These are phyloP conservation scores for Pseudopyrenochaeta lycopersici DNA, from an alignment of 2,329 filamentous ascomycete species.

Conservation along the genomic window DNA sequence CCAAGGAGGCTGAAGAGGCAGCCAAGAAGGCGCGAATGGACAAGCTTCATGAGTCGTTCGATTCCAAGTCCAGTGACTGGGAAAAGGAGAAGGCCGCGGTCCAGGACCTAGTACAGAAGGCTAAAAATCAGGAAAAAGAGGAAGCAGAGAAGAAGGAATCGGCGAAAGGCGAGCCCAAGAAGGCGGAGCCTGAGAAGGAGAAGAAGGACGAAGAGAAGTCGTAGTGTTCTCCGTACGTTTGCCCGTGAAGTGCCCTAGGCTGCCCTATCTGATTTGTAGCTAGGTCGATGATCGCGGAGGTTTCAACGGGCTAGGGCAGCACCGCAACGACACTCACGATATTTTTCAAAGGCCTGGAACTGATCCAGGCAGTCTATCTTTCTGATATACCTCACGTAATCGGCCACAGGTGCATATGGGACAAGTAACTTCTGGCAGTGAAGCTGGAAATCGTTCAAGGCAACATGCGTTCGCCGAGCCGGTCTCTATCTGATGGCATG, in stretches of 20 bases:
- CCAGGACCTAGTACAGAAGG: constrained; percentile 70
- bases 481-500: constrained; percentile 20
- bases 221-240: constrained; percentile 21
- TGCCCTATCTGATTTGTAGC: not conserved
- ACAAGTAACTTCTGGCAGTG: not conserved
- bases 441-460: not conserved
- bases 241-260: constrained; percentile 1
- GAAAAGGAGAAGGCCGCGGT: constrained; percentile 88
- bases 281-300: not conserved
- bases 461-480: constrained; percentile 13
- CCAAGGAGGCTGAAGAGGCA: constrained; percentile 81
- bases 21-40: constrained; percentile 76
- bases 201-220: constrained; percentile 52
- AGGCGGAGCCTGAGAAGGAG: constrained; percentile 68
- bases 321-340: constrained; percentile 28
- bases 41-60: constrained; percentile 83
- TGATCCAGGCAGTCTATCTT: constrained; percentile 5
- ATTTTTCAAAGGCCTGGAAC: constrained; percentile 9
- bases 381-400: constrained; percentile 7
- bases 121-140: constrained; percentile 54
- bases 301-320: constrained; percentile 2
- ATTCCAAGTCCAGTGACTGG: constrained; percentile 81
- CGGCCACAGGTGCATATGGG: not conserved
- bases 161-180: constrained; percentile 46
- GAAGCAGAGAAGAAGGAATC: constrained; percentile 52